A percentile compares a stretch with the other conserved stretches of the same genome.
Conservation (phyloP, 1,139 yeast genomes). For the Magnusiomyces sp. region DNA sequence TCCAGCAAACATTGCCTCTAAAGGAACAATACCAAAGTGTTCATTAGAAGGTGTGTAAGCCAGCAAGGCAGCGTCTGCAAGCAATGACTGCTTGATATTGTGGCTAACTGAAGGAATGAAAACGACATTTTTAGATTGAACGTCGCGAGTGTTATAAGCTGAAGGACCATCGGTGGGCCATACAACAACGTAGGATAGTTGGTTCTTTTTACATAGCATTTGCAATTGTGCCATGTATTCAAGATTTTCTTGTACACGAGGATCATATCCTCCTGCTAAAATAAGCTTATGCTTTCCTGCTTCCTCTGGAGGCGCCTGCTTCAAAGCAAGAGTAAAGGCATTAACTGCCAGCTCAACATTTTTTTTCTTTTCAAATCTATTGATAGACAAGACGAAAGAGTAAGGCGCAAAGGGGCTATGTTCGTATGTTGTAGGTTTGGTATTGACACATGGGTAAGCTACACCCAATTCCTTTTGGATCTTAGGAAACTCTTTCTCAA, state of each 20-base stretch:
- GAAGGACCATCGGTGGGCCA: slow-evolving; percentile 18
- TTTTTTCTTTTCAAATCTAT: slow-evolving; percentile 83
- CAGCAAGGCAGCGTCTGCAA: slow-evolving; percentile 50
- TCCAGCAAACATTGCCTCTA: slow-evolving; percentile 82
- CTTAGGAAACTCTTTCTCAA: slow-evolving; percentile 52
- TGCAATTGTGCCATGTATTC: slow-evolving; percentile 58
- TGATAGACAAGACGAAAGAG: slow-evolving; percentile 54
- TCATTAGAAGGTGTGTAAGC: slow-evolving; percentile 87
- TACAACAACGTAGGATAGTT: slow-evolving; percentile 42
- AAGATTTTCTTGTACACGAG: slow-evolving; percentile 40
- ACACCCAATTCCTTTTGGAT: slow-evolving; percentile 50
- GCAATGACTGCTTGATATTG: slow-evolving; percentile 53
- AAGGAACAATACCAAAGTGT: slow-evolving; percentile 96
- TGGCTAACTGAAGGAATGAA: slow-evolving; percentile 78
- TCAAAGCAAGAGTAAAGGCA: slow-evolving; percentile 43
- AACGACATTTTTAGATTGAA: slow-evolving; percentile 41
- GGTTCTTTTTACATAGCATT: slow-evolving; percentile 39
- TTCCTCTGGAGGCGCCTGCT: slow-evolving; percentile 19
- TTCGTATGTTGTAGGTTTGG: slow-evolving; percentile 15
- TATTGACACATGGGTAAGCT: slow-evolving; percentile 82
- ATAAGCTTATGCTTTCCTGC: slow-evolving; percentile 40
- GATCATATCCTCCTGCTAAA: slow-evolving; percentile 90
- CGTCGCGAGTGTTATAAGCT: slow-evolving; percentile 9
- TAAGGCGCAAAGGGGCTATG: slow-evolving; percentile 13
- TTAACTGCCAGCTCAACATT: slow-evolving; percentile 69